Base-by-base conservation (phyloP, 2,329 filamentous ascomycete species). In the Aspergillus carbonarius region DNA sequence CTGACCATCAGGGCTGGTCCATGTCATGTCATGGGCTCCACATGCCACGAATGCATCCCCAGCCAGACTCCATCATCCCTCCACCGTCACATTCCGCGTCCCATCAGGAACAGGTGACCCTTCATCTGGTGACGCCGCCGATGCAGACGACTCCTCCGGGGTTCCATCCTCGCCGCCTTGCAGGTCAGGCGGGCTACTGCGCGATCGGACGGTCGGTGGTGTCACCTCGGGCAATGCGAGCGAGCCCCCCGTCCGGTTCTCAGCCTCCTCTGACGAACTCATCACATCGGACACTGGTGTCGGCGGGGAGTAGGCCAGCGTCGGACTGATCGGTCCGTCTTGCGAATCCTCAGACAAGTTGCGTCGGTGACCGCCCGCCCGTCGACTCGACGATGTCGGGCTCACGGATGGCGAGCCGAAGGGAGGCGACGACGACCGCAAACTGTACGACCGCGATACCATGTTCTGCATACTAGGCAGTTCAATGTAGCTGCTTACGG, bases 401-500 rank as follows among this genome's bases (percentile, higher is more conserved):
- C 75, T 79, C 15, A 64, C 68, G 2, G 72, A 71, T 7, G 74
- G 72, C 4, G 74, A 73, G 17, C 69, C 72, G 42, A 72, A 72
- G 1, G 71, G 60, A 2, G 72, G 70, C 5, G 76, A 72, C 12
- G 75, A 71, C 4, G 73, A 71, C n/a, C 74, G 67, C 52, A 78
- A 67, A 57, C 77, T 78, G 55, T 78, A 76, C 25, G 78, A 79
- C 27, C 77, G 73, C 5, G 76, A 70, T 10, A 81, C 72, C 64
- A 81, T 79, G 57, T 74, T 78, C 57, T 80, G 79, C 5, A 81
- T 72, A n/a, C 78, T 69, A 0, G 76, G 78, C 46, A 79, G 70
- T 59, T 79, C 79, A 56, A 80, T 74, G 60, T 79, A 80, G 47
- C 70, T 75, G 44, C 74, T 73, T 42, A 74, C 68, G 0, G 75